Conservation (phyloP, 192 early-diverging fungal species). For the Linnemannia hyalina region DNA sequence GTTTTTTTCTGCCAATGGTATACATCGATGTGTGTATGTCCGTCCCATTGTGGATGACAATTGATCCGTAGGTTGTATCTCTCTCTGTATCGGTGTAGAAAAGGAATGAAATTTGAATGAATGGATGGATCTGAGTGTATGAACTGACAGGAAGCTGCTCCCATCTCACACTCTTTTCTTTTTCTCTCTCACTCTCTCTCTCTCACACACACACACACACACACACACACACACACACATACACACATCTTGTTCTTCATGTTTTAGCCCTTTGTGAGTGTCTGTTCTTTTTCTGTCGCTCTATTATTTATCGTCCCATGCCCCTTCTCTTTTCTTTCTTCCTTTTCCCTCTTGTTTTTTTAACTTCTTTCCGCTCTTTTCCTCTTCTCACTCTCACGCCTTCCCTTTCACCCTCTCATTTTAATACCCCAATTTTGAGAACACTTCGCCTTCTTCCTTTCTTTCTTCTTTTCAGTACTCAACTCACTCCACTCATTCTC, state of each 20-base stretch:
- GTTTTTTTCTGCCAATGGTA: background rate
- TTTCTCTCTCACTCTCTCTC: background rate
- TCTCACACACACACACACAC: background rate
- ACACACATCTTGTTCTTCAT: background rate
- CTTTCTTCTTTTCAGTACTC: conserved; percentile 1
- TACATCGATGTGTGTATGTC: background rate
- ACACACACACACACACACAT: too few relatives aligned
- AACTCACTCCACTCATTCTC: background rate
- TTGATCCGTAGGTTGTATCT: too few relatives aligned
- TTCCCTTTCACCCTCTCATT: background rate
- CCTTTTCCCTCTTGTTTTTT: background rate
- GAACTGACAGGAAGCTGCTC: background rate
- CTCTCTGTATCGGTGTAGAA: background rate
- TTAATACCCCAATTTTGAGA: background rate
- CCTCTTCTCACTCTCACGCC: background rate
- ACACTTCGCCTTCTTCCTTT: background rate
- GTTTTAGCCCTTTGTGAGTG: background rate
- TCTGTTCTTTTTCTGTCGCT: background rate
- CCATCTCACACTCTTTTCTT: background rate
- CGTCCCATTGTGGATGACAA: too few relatives aligned
- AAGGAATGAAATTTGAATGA: background rate
- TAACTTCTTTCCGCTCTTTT: background rate
- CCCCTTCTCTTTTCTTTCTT: background rate
- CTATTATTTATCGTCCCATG: background rate
- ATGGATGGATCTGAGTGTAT: background rate